Conservation (phyloP, 169 alveolate species). For the Eimeria falciformis region DNA sequence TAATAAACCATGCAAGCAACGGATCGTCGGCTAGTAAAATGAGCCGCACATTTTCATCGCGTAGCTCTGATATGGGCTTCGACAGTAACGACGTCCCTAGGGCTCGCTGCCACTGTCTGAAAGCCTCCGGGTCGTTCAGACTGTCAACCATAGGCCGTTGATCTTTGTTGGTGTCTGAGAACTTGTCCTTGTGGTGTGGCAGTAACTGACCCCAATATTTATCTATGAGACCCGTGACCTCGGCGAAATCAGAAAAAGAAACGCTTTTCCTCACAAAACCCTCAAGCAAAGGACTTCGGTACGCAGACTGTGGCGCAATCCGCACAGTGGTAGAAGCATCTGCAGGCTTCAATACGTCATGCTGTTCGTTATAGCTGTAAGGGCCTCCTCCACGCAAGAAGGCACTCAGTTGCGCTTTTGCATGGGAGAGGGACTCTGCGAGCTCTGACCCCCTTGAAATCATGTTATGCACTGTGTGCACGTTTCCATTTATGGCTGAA, state of each 20-base stretch:
- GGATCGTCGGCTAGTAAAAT: constrained; percentile 68
- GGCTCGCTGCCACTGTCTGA: constrained; percentile 67
- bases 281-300: constrained; percentile 48
- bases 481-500: constrained; percentile 73
- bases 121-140: constrained; percentile 18
- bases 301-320: constrained; percentile 41
- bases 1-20: constrained; percentile 69
- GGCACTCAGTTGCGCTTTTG: constrained; percentile 15
- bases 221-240: constrained; percentile 45
- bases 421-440: constrained; percentile 58
- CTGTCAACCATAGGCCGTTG: constrained; percentile 44
- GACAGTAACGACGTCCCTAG: constrained; percentile 44
- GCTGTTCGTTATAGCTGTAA: constrained; percentile 37
- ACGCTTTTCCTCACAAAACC: constrained; percentile 68
- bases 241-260: constrained; percentile 49
- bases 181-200: constrained; percentile 49
- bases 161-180: not conserved
- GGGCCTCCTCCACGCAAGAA: constrained; percentile 56
- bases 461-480: constrained; percentile 12
- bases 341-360: not conserved
- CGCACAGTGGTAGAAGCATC: constrained; percentile 9
- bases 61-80: constrained; percentile 29
- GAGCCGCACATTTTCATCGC: constrained; percentile 46
- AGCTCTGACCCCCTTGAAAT: constrained; percentile 55
- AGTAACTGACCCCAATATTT: constrained; percentile 70